Evolutionary conservation across 805 yeast species (phyloP).

Genomic region (Pichia manshurica): DNA sequence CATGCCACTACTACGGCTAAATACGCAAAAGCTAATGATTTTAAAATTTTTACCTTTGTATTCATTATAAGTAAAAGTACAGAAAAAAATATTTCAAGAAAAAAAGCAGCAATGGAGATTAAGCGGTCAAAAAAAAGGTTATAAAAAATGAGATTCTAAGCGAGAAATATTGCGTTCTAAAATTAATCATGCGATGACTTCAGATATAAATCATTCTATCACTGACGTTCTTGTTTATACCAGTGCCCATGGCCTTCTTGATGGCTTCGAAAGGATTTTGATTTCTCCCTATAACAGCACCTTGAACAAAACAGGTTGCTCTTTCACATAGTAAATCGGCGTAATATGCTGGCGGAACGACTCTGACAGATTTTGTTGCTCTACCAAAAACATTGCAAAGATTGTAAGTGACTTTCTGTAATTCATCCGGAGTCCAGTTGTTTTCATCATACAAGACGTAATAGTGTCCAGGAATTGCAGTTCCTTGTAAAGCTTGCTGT

Average conservation of each 20-base stretch:
- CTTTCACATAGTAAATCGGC: constrained; percentile 30
- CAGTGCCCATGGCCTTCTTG: constrained; percentile 15
- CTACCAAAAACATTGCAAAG: constrained; percentile 28
- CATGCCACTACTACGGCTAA: too few species aligned
- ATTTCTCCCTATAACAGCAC: constrained; percentile 8
- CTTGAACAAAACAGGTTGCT: constrained; percentile 22
- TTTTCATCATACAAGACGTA: constrained; percentile 29
- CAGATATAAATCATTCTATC: constrained; percentile 20
- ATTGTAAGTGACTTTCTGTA: constrained; percentile 27
- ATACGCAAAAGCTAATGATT: too few species aligned
- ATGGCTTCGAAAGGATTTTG: constrained; percentile 17
- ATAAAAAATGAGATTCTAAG: too few species aligned
- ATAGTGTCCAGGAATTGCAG: constrained; percentile 32
- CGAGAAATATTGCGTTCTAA: background rate
- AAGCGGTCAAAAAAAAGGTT: too few species aligned
- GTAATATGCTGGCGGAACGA: constrained; percentile 31
- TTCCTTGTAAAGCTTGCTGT: constrained; percentile 32
- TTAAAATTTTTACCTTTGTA: too few species aligned
- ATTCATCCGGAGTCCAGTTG: constrained; percentile 23
- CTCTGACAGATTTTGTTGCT: constrained; percentile 30
- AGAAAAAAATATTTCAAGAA: too few species aligned
- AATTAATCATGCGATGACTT: background rate
- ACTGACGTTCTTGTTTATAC: constrained; percentile 19
- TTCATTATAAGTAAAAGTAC: too few species aligned
- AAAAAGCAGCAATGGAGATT: too few species aligned